Percentiles rank a stretch among this genome's conserved stretches.
Conservation (phyloP, 495 filamentous ascomycete species). For the Penicillium desertorum region DNA sequence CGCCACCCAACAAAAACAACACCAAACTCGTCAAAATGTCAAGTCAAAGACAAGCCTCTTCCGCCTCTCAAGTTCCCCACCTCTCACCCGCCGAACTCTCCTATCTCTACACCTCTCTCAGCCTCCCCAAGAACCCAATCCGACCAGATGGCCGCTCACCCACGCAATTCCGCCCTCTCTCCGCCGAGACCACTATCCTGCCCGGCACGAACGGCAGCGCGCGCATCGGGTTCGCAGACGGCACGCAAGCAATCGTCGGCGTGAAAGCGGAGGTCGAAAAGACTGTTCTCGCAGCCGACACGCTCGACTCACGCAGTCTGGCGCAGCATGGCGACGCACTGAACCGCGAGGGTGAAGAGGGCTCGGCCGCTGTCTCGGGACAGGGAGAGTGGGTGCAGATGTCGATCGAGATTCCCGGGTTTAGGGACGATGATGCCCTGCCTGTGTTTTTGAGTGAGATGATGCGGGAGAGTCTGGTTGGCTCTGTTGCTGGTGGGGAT, state of each 20-base stretch:
- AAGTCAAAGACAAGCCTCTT: conserved; percentile 45
- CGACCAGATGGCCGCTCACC: conserved; percentile 83
- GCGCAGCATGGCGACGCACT: conserved; percentile 29
- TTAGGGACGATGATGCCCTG: conserved; percentile 85
- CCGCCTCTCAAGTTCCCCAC: conserved; percentile 53
- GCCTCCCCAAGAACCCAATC: conserved; percentile 69
- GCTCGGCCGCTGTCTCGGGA: conserved; percentile 36
- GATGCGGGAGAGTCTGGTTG: conserved; percentile 84
- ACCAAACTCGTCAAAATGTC: conserved; percentile 29
- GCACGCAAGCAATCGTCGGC: conserved; percentile 91
- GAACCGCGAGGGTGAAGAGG: conserved; percentile 30
- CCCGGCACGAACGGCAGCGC: conserved; percentile 89
- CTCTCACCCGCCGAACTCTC: conserved; percentile 95
- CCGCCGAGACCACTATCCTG: conserved; percentile 85
- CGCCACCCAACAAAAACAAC: background rate
- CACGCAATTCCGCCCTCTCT: conserved; percentile 84
- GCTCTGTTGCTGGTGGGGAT: conserved; percentile 36
- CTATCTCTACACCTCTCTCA: conserved; percentile 89
- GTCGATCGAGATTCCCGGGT: conserved; percentile 80
- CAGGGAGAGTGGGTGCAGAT: conserved; percentile 73
- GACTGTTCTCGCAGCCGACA: conserved; percentile 44
- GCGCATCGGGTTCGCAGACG: conserved; percentile 89
- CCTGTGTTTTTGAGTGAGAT: conserved; percentile 84
- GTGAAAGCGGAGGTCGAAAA: conserved; percentile 91
- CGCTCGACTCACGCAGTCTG: conserved; percentile 30